phyloP scores from a whole-genome alignment of 495 filamentous ascomycete species.

The Trichoderma gamsii region DNA sequence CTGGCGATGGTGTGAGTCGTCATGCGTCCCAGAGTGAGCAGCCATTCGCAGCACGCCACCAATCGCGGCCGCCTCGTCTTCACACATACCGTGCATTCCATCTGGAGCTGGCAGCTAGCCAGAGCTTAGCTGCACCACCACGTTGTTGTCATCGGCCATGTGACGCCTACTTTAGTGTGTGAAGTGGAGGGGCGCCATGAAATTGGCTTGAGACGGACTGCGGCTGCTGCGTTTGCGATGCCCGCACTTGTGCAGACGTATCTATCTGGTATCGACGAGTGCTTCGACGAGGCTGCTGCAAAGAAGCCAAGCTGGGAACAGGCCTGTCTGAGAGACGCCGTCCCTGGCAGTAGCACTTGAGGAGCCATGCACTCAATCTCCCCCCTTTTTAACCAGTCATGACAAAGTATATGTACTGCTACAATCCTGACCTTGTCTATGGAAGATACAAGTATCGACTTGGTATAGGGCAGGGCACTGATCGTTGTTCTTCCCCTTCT shows the following conservation, averaged over 20 bases:
- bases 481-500: not conserved
- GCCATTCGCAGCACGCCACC: not conserved
- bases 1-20: conserved; percentile 10
- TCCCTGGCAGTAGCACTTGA: not conserved
- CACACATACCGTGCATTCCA: not conserved
- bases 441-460: no score
- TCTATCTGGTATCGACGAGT: not conserved
- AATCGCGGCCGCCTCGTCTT: not conserved
- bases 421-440: no score
- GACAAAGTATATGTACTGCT: no score
- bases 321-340: not conserved
- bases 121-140: conserved; percentile 10
- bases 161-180: conserved; percentile 5
- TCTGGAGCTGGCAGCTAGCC: not conserved
- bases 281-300: not conserved
- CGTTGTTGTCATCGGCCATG: conserved; percentile 14
- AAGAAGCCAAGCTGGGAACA: not conserved
- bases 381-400: not conserved
- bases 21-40: not conserved
- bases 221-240: not conserved
- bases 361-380: not conserved
- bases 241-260: not conserved
- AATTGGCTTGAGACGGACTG: not conserved
- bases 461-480: no score
- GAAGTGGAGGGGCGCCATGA: not conserved